Evolutionary conservation across 164 flowering plant genomes (phyloP), one percentile per base, ranked within the genome.

Genomic region (Kalanchoe fedtschenkoi): DNA sequence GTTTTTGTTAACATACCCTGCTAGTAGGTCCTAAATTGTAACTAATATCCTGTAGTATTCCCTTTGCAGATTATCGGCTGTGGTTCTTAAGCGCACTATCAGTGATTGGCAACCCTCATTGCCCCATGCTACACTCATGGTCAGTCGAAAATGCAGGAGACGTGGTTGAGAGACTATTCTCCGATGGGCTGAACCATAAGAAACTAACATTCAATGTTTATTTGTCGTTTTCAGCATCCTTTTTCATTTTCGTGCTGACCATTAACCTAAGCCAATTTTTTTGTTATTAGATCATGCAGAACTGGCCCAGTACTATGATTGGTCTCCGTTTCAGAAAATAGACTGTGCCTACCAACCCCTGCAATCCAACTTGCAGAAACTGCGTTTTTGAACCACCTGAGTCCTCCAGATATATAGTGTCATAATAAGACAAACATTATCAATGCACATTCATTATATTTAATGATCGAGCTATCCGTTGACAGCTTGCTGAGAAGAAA

Each of bases 51-150:
- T 33, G n/a, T n/a, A n/a, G 61, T 4, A 28, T 60, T 28, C 8
- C 42, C 41, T 37, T 32, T 34, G 38, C 84, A 85, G 96, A 65
- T 34, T 93, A 75, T 71, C 83, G 99, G 72, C 5, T 37, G 66
- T 66, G 76, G 63, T 89, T 93, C 69, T 46, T 93, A 39, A 69
- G 30, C 38, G 84, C 95, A 59, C 29, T 93, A 71, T 24, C 32
- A 29, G 75, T 65, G 35, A 34, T 86, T 4, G 78, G 81, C 4
- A 62, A 11, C 51, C 77, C 90, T 82, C 63, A 77, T 90, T 37
- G 83, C 88, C 69, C 76, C 92, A 21, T 93, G 98, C 77, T 93
- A 83, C 61, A 79, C 85, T 14, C 97, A 93, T 42, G 90, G 97
- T 83, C 98, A 92, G 71, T 76, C 93, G 5, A 96, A 78, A 77